Evolutionary conservation across 768 basidiomycete species (phyloP), one percentile per base, ranked within the genome.

Genomic region (Rhodotorula taiwanensis): DNA sequence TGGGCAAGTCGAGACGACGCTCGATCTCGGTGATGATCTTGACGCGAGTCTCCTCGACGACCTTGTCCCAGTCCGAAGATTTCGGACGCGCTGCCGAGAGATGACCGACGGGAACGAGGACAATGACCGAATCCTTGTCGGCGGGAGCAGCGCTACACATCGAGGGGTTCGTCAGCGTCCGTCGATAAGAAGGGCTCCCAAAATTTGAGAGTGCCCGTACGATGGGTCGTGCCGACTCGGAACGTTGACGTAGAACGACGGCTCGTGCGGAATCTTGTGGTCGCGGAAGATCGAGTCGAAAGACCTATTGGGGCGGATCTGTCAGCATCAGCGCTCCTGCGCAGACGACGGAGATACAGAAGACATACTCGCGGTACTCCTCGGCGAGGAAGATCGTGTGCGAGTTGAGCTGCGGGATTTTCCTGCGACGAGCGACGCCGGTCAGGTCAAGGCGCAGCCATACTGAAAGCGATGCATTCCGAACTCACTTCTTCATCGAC

Each of bases 371-470:
- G 66, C 76, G 73, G 69, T 78, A 79, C 54, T 77, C 75, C 50
- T 78, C 77, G 2, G 78, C 78, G 39, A 78, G 71, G 70, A 79
- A 79, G 63, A 78, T 78, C 59, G 78, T 79, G 66, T 79, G 78
- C n/a, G 76, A 75, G 55, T 75, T 71, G 36, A 79, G 66, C 5
- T 71, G 67, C 4, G 72, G 71, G 11, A 65, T 55, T 16, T 65
- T 65, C 31, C 64, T 65, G 54, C 31, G 5, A 15, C 20, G 28
- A n/a, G 6, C 47, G 23, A 28, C 21, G 27, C 13, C 23, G 34
- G 31, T 20, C n/a, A n/a, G 28, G 14, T 25, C 8, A 5, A 11
- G 28, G 0, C 47, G 50, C 48, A 60, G 44, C 14, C 4, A 0
- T 16, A 39, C 36, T 39, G 36, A 39, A 9, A 18, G 15, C 13